A percentile compares a stretch with the other conserved stretches of the same genome.
These are phyloP conservation scores for Lasiodiplodia sp. DNA, from an alignment of 2,329 filamentous ascomycete species.

Conservation along the genomic window DNA sequence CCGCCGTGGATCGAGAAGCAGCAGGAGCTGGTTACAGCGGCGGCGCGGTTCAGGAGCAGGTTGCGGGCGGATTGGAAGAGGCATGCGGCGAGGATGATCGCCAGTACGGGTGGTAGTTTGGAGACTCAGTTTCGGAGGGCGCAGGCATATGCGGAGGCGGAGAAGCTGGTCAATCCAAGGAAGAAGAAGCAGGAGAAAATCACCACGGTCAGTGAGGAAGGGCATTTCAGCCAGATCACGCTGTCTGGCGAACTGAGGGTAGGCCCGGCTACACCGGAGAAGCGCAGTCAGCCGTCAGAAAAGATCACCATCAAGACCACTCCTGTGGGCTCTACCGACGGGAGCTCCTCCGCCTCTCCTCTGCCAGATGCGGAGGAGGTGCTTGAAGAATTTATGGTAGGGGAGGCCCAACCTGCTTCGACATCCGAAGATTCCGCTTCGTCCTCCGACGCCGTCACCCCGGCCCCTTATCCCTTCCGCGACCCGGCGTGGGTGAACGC, in stretches of 20 bases:
- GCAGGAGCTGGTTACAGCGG: constrained; percentile 79
- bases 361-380: constrained; percentile 30
- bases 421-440: constrained; percentile 27
- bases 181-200: constrained; percentile 53
- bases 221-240: constrained; percentile 57
- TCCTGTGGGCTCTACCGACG: constrained; percentile 33
- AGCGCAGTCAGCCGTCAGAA: constrained; percentile 32
- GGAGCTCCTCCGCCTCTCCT: constrained; percentile 33
- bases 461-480: constrained; percentile 69
- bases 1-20: constrained; percentile 99
- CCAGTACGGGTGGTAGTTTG: constrained; percentile 77
- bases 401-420: not conserved
- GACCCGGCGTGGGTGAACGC: constrained; percentile 77
- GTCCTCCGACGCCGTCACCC: constrained; percentile 38
- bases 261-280: constrained; percentile 31
- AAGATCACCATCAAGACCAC: constrained; percentile 49
- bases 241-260: constrained; percentile 54
- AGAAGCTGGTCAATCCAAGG: constrained; percentile 66
- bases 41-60: constrained; percentile 74
- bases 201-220: constrained; percentile 53
- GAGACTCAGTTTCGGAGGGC: constrained; percentile 76
- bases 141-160: constrained; percentile 76
- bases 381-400: constrained; percentile 3
- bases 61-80: constrained; percentile 84
- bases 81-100: constrained; percentile 80